Evolutionary conservation across 2,329 filamentous ascomycete species (phyloP), one percentile per base, ranked within the genome.

Genomic region (Penicillium sp.): DNA sequence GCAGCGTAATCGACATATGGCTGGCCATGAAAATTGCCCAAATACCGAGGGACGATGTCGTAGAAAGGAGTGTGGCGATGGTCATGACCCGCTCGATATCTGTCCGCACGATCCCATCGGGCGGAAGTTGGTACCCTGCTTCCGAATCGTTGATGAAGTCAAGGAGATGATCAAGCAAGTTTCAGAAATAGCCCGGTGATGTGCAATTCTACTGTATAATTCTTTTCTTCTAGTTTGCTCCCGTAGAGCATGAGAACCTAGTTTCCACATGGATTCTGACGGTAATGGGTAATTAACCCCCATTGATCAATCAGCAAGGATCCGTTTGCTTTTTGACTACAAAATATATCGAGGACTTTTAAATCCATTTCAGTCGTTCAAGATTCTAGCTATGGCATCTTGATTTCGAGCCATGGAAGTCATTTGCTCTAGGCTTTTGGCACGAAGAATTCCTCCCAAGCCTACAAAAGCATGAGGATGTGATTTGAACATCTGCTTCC

Each of bases 401-500:
- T 9, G 53, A 38, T n/a, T 53, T 35, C 22, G 4, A 35, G 26
- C 17, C 9, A 13, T 62, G 56, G 24, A 53, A 64, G 7, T 61
- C 57, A 53, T 64, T 66, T 37, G 45, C 3, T 22, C 44, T 33
- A 1, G 37, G 37, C 22, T 24, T 57, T 56, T 57, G 47, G 30
- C 47, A 45, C 2, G 42, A 53, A 28, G 62, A 28, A 8, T 55
- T 26, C 15, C 58, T 58, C 3, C 65, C 67, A 37, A 73, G 61
- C 53, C 80, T 71, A 64, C 84, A 89, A 68, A 84, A 88, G 67
- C 86, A 89, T 2, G 85, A 87, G 9, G 83, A 78, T 26, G 73
- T 78, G 5, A 90, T 80, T 0, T 79, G 75, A 22, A 90, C 83
- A 76, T 90, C 88, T 0, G 87, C 86, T 54, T 82, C 79, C 2